These are phyloP conservation scores for Solanum hybrid DNA, from an alignment of 305 asterid species.

Conservation along the genomic window DNA sequence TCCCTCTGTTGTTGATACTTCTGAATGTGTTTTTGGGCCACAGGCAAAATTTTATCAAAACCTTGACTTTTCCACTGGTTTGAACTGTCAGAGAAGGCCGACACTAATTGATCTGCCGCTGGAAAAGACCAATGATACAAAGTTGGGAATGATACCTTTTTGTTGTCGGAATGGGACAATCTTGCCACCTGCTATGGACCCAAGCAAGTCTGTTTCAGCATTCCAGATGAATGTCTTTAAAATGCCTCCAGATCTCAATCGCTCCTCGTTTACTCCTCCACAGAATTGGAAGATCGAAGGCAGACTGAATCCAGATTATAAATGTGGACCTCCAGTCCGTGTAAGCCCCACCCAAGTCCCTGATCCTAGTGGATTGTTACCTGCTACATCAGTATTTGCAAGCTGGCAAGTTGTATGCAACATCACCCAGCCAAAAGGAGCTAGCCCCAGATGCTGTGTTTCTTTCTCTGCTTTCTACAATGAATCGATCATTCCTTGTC, in stretches of 20 bases:
- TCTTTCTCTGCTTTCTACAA: conserved; percentile 84
- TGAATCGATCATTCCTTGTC: conserved; percentile 86
- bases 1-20: conserved; percentile 58
- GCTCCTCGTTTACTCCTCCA: conserved; percentile 66
- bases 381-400: conserved; percentile 43
- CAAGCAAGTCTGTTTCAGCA: conserved; percentile 66
- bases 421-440: conserved; percentile 54
- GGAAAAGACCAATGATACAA: conserved; percentile 54
- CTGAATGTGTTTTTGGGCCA: conserved; percentile 62
- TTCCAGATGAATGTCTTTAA: conserved; percentile 78
- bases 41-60: conserved; percentile 54
- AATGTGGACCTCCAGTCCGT: conserved; percentile 72
- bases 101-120: conserved; percentile 68
- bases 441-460: conserved; percentile 73
- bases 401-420: conserved; percentile 92
- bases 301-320: conserved; percentile 62
- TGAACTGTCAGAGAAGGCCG: conserved; percentile 69
- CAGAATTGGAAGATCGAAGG: conserved; percentile 82
- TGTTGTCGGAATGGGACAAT: conserved; percentile 91
- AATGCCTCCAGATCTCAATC: conserved; percentile 88
- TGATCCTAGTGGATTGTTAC: conserved; percentile 44
- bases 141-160: conserved; percentile 61
- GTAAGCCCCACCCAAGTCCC: conserved; percentile 69
- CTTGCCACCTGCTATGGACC: conserved; percentile 86
- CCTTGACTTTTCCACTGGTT: conserved; percentile 66